A percentile compares a stretch with the other conserved stretches of the same genome.
Evolutionary conservation across 768 basidiomycete genomes (phyloP).

Genomic region (Lepiota venenata): DNA sequence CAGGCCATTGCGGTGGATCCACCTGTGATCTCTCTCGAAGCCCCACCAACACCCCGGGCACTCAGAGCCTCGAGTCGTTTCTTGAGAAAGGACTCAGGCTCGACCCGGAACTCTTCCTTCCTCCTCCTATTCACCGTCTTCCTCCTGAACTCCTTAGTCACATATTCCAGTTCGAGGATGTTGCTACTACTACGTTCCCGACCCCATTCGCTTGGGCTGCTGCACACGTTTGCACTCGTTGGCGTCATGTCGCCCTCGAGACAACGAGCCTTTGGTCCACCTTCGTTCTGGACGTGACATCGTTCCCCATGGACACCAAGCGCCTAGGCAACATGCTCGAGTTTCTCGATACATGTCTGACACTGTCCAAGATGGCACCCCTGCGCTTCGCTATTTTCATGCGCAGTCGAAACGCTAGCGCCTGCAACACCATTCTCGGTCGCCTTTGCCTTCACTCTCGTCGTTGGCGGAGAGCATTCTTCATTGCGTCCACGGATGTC

Average conservation of each 20-base stretch:
- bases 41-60: not conserved
- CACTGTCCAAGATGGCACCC: not conserved
- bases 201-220: not conserved
- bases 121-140: not conserved
- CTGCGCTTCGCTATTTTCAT: not conserved
- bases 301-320: not conserved
- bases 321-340: not conserved
- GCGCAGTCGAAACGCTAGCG: not conserved
- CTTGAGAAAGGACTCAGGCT: not conserved
- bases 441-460: not conserved
- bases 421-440: not conserved
- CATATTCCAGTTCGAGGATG: not conserved
- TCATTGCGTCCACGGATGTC: not conserved
- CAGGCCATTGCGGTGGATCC: no score
- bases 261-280: slow-evolving; percentile 1
- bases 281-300: not conserved
- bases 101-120: not conserved
- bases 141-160: not conserved
- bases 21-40: not conserved
- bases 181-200: not conserved
- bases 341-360: not conserved
- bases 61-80: not conserved
- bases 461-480: not conserved
- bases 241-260: not conserved
- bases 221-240: not conserved